Percentiles rank a stretch among this genome's conserved stretches.
phyloP scores from a whole-genome alignment of 2,329 filamentous ascomycete species.

The Neofusicoccum ribis region DNA sequence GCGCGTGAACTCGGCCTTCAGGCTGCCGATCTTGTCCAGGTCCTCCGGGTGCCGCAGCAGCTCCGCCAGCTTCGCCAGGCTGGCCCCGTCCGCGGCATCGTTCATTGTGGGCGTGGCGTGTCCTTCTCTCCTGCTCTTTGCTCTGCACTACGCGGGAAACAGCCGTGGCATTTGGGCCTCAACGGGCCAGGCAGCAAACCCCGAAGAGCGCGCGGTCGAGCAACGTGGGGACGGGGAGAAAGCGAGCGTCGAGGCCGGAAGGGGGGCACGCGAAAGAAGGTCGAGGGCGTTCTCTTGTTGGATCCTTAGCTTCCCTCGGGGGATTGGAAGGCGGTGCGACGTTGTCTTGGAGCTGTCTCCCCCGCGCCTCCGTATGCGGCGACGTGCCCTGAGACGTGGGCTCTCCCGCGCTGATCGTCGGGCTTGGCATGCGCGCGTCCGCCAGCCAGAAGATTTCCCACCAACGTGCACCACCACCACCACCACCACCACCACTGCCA shows the following conservation, averaged over 20 bases:
- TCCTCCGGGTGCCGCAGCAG: constrained; percentile 94
- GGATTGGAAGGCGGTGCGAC: background rate
- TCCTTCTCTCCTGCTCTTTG: background rate
- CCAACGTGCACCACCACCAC: background rate
- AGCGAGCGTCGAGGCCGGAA: background rate
- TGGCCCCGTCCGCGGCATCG: constrained; percentile 60
- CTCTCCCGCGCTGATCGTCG: background rate
- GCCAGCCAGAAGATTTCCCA: constrained; percentile 15
- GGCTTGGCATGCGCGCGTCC: constrained; percentile 9
- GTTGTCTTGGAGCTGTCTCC: constrained; percentile 12
- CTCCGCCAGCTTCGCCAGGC: constrained; percentile 74
- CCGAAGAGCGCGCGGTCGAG: background rate
- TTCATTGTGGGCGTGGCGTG: constrained; percentile 51
- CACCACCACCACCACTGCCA: background rate
- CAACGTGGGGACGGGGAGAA: background rate
- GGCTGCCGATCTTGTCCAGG: constrained; percentile 86
- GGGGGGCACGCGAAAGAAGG: background rate
- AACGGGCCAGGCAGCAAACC: background rate
- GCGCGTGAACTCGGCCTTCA: constrained; percentile 90
- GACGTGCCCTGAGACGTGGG: background rate
- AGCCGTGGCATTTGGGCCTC: constrained; percentile 13
- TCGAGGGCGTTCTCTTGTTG: background rate
- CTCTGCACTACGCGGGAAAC: background rate
- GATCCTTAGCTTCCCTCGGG: background rate
- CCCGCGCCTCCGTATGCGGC: constrained; percentile 17